Conservation (phyloP, 2,329 filamentous ascomycete species). For the Sporothrix humicola region DNA sequence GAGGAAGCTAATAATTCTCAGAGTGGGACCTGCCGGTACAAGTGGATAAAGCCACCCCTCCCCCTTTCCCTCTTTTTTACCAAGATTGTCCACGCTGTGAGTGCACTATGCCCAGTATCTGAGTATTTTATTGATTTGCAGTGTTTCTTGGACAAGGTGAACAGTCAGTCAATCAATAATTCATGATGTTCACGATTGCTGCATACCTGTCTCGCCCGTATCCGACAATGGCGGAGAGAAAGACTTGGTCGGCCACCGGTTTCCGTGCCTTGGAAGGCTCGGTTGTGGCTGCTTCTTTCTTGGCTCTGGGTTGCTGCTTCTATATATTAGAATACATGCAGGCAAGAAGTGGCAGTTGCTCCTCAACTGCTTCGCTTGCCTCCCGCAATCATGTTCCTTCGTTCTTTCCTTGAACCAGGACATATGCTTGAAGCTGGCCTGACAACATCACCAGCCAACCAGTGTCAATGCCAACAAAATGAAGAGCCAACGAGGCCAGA, state of each 20-base stretch:
- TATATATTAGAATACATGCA: not conserved
- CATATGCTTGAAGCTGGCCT: not conserved
- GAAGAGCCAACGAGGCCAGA: not conserved
- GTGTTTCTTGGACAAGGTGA: not conserved
- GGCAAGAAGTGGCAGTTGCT: not conserved
- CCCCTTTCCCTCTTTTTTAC: not conserved
- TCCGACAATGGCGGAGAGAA: not conserved
- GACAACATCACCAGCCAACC: constrained; percentile 15
- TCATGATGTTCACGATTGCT: not conserved
- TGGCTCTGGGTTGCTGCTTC: constrained; percentile 2
- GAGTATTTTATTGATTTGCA: not conserved
- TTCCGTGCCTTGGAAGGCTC: constrained; percentile 6
- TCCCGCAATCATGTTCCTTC: not conserved
- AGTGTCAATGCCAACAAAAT: not conserved
- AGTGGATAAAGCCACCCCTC: constrained; percentile 31
- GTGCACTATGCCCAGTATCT: not conserved
- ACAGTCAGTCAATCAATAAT: not conserved
- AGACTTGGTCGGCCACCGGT: not conserved
- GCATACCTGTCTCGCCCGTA: not conserved
- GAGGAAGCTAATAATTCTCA: constrained; percentile 25
- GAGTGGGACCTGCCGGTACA: constrained; percentile 32
- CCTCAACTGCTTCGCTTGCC: not conserved
- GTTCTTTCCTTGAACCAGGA: not conserved
- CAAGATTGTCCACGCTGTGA: not conserved
- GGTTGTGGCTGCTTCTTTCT: constrained; percentile 14